Percentiles rank a stretch among this genome's conserved stretches.
phyloP scores from a whole-genome alignment of 2,329 filamentous ascomycete species.

The Geosmithia morbida region DNA sequence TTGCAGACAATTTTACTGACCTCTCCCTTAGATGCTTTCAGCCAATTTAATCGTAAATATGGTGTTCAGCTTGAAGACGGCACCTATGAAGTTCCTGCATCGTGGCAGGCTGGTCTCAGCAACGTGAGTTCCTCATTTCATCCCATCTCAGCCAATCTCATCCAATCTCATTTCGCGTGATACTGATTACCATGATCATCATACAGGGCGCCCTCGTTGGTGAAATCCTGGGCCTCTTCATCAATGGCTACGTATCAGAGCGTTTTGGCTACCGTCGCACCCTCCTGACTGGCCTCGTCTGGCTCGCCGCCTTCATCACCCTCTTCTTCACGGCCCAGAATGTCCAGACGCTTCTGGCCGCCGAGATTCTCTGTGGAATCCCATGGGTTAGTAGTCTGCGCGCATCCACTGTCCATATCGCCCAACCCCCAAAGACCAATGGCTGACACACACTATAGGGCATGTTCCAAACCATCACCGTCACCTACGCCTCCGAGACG shows the following conservation, averaged over 20 bases:
- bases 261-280: slow-evolving; percentile 54
- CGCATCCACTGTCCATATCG: neutral
- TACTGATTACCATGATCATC: slow-evolving; percentile 6
- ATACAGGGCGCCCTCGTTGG: slow-evolving; percentile 37
- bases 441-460: slow-evolving; percentile 10
- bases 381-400: slow-evolving; percentile 23
- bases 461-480: slow-evolving; percentile 42
- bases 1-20: neutral
- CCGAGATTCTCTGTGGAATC: slow-evolving; percentile 49
- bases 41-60: slow-evolving; percentile 43
- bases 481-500: slow-evolving; percentile 58
- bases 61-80: slow-evolving; percentile 30
- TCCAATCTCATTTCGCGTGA: neutral
- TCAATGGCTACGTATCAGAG: slow-evolving; percentile 53
- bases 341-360: slow-evolving; percentile 41
- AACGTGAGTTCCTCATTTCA: slow-evolving; percentile 21
- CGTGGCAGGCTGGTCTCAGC: slow-evolving; percentile 48
- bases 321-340: slow-evolving; percentile 52
- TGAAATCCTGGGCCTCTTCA: slow-evolving; percentile 50
- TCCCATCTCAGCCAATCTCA: neutral
- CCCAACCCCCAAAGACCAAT: neutral
- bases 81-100: slow-evolving; percentile 39
- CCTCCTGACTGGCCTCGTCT: slow-evolving; percentile 40
- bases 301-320: slow-evolving; percentile 41
- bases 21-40: slow-evolving; percentile 26